Evolutionary conservation across 768 basidiomycete species (phyloP).

Genomic region (Xerocomellus chrysenteron): DNA sequence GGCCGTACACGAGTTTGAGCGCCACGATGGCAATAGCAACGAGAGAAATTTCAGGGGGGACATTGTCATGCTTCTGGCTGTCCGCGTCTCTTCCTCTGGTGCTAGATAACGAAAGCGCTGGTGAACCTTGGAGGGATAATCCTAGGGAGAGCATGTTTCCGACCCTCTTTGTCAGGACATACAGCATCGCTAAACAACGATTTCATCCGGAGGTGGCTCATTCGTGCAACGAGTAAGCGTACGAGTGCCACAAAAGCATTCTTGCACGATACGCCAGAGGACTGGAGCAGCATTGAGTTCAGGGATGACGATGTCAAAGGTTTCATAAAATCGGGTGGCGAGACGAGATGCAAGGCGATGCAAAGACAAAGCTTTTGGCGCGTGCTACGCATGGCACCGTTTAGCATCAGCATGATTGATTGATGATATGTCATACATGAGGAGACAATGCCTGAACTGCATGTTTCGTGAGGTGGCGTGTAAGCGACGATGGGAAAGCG

Average conservation of each 20-base stretch:
- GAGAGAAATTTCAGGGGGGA: slow-evolving; percentile 66
- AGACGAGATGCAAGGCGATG: slow-evolving; percentile 64
- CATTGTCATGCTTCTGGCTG: slow-evolving; percentile 58
- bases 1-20: slow-evolving; percentile 82
- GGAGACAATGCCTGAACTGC: slow-evolving; percentile 67
- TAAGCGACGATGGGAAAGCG: slow-evolving; percentile 60
- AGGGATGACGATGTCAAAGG: slow-evolving; percentile 63
- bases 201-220: background rate
- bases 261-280: slow-evolving; percentile 68
- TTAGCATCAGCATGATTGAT: slow-evolving; percentile 13
- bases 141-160: slow-evolving; percentile 55
- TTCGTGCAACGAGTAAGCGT: slow-evolving; percentile 34
- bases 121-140: slow-evolving; percentile 55
- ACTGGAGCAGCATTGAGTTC: slow-evolving; percentile 74
- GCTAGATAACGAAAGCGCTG: slow-evolving; percentile 43
- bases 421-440: slow-evolving; percentile 41
- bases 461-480: slow-evolving; percentile 70
- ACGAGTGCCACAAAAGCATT: slow-evolving; percentile 74
- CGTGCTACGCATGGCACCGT: slow-evolving; percentile 44
- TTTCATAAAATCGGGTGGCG: slow-evolving; percentile 51
- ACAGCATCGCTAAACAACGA: slow-evolving; percentile 50
- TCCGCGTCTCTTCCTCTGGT: slow-evolving; percentile 40
- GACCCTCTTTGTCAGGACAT: slow-evolving; percentile 61
- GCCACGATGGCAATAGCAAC: slow-evolving; percentile 61
- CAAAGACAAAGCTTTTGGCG: slow-evolving; percentile 56